Evolutionary conservation across 345 rosid species (phyloP), one percentile per base, ranked within the genome.

Genomic region (Geranium rotundifolium): DNA sequence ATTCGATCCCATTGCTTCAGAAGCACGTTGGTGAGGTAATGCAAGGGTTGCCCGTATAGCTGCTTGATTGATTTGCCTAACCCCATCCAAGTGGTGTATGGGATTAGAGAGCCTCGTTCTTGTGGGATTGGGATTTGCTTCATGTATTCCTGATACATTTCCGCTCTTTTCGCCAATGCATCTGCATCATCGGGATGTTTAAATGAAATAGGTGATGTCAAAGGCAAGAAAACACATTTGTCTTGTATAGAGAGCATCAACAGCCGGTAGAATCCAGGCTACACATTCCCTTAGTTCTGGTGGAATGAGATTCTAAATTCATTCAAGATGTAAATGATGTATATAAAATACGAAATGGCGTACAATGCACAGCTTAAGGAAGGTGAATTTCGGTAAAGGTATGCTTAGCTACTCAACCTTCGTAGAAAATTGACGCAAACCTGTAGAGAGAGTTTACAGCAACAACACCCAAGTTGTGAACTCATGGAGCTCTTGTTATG

Each of bases 61-160:
- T 75, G 72, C 72, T 93, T 90, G 58, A 93, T 66, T 10, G 99
- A 90, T 27, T 65, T 79, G 66, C 92, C 85, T 67, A 93, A 70
- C 29, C 87, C 97, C 69, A 77, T 64, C 99, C 97, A 90, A 0
- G 90, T 70, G 17, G 77, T 72, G 64, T 80, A 93, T 13, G 97
- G 97, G 63, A 93, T 82, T 56, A 70, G 29, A 85, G 99, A 90
- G 46, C 95, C 88, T 3, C 87, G 95, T 7, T 56, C 65, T 2
- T 67, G 62, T 9, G 99, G 95, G 23, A 88, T 65, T 1, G 83
- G 82, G 29, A 90, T 61, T 65, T 71, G 81, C 68, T 76, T 85
- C 97, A 93, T 93, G 76, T 82, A 93, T 0, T 82, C 86, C 76
- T 88, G 99, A 63, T 93, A 90, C 82, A 73, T 74, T 76, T 88